Base-by-base conservation (phyloP, 2,329 filamentous ascomycete genomes). In the Phialocephala subalpina region DNA sequence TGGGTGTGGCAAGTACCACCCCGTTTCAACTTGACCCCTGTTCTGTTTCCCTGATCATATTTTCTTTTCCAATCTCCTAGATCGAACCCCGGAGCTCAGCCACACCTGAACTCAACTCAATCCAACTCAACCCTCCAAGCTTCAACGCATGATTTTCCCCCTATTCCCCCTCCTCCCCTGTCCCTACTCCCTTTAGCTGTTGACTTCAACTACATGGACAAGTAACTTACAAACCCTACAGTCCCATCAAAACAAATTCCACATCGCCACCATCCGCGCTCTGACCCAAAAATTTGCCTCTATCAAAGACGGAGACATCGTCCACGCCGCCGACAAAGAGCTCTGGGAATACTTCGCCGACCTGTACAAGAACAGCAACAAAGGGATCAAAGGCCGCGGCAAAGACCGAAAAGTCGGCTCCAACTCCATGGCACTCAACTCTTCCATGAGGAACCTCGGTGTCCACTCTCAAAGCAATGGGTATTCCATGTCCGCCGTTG, bases 301-400 rank as follows among this genome's bases (percentile, higher is more conserved):
- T 42, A 82, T 90, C 64, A 79, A 81, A 40, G 85, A 90, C 61
- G 83, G 83, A n/a, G 86, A 90, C 42, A 81, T 83, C 5, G 87
- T 94, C n/a, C 82, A 86, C 0, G 84, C 89, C 42, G 78, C 80
- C 16, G 93, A 97, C 73, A 89, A 87, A 67, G 90, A 93, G 66
- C 83, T 97, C 59, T 93, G 92, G 82, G 87, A 91, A 72, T 97
- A 97, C 80, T 96, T 98, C 76, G 86, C 90, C 3, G 85, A 85
- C 0, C 84, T 97, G n/a, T 97, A 97, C 85, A 97, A 97, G 83
- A 97, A 98, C 80, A 94, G 92, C 80, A 98, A 98, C 85, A 97
- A 97, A 79, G 96, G 96, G 1, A 97, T 98, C 83, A 98, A 97
- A 80, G 96, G 96, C 12, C 89, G 96, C 55, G 96, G 96, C 52